Evolutionary conservation across 1,284 basidiomycete genomes (phyloP), one percentile per base, ranked within the genome.

Genomic region (Ceratobasidium sp.): DNA sequence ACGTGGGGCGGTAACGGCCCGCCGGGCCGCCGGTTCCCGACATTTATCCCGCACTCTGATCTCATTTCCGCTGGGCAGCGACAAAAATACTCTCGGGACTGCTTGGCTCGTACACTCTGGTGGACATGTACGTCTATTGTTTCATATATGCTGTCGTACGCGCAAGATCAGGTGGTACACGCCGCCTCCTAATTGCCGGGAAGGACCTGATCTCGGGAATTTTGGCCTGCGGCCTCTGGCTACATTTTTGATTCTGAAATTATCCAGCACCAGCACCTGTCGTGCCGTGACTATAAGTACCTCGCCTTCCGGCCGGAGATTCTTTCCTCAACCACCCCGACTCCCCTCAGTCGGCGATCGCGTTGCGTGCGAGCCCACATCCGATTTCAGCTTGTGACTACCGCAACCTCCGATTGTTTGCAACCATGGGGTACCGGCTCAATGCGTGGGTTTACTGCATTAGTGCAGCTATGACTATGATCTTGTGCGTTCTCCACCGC

Each of bases 371-470:
- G 33, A 33, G 46, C 60, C 39, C 20, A 40, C 70, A 63, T 33
- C 26, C 46, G 23, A 42, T 67, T 49, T 46, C 28, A 71, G 26
- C 9, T 46, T 66, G 63, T 66, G 40, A n/a, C 51, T 15, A 20
- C 39, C 56, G 58, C 71, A 44, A 73, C 71, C 20, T 28, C 58
- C 58, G 58, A 63, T 63, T 46, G 66, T 49, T 42, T 55, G 28
- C 49, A 42, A 66, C 40, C 44, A 76, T 76, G 72, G 72, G 72
- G 72, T 76, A 76, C 49, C 23, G 72, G 61, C 61, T 76, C 23
- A 76, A 76, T 56, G 44, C 72, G 33, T 76, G 72, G 72, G 53
- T 76, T 33, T 76, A 76, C 61, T 76, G 72, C 72, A 76, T 76
- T 51, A 64, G 58, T 76, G 72, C 72, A 53, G 60, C 60, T 13